Evolutionary conservation across 805 yeast species (phyloP).

Genomic region (Ogataea nakhonphanomensis): DNA sequence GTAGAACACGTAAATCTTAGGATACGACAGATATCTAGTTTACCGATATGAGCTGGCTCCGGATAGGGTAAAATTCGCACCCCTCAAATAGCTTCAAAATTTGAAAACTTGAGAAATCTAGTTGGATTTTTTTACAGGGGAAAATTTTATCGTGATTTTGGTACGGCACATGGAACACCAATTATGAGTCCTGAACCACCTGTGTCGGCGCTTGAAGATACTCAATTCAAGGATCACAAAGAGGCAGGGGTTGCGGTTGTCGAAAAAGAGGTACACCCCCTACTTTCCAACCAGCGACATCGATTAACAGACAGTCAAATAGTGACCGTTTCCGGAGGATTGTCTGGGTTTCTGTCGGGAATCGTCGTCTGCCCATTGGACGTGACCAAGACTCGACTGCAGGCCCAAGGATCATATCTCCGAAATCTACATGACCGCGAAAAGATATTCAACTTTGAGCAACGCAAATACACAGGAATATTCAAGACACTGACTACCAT

Average conservation of each 20-base stretch:
- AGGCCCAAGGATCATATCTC: slow-evolving; percentile 73
- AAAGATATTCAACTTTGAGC: slow-evolving; percentile 17
- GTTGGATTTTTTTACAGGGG: slow-evolving; percentile 6
- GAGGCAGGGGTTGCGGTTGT: neutral
- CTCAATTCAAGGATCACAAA: neutral
- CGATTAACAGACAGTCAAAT: slow-evolving; percentile 38
- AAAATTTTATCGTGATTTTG: slow-evolving; percentile 2
- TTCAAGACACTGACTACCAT: slow-evolving; percentile 64
- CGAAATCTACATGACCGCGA: slow-evolving; percentile 15
- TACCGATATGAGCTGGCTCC: neutral
- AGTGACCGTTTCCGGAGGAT: slow-evolving; percentile 83
- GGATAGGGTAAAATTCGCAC: slow-evolving; percentile 7
- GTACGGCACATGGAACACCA: neutral
- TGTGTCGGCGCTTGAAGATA: slow-evolving; percentile 6
- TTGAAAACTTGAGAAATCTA: slow-evolving; percentile 2
- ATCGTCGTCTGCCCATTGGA: slow-evolving; percentile 91
- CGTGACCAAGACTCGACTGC: slow-evolving; percentile 90
- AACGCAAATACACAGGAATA: slow-evolving; percentile 52
- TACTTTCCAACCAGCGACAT: slow-evolving; percentile 8
- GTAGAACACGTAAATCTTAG: neutral
- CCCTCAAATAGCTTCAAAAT: slow-evolving; percentile 2
- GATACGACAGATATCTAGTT: neutral
- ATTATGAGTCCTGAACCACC: slow-evolving; percentile 7
- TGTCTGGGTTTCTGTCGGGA: slow-evolving; percentile 91
- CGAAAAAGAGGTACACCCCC: slow-evolving; percentile 1